These are phyloP conservation scores for Nelumbo lutea DNA, from an alignment of 164 flowering plant species.

Conservation along the genomic window DNA sequence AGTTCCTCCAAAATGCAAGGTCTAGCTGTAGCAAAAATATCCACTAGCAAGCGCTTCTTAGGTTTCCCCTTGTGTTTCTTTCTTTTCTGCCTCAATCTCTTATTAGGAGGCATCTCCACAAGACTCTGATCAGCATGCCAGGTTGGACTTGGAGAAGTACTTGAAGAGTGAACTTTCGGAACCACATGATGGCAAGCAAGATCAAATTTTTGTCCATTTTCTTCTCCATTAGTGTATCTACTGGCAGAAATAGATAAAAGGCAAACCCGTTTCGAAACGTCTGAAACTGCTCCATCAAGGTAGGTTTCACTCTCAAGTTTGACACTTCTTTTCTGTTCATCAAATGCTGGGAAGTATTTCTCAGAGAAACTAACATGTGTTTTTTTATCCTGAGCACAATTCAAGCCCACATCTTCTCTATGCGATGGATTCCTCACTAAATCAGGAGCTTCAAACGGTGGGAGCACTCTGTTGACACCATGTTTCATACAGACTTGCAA, in stretches of 20 bases:
- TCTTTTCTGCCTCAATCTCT: constrained; percentile 13
- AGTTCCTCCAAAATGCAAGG: constrained; percentile 23
- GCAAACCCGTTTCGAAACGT: constrained; percentile 7
- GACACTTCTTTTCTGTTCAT: background rate
- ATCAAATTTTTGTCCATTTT: background rate
- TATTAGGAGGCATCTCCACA: constrained; percentile 5
- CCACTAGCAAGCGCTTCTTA: constrained; percentile 22
- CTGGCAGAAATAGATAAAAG: constrained; percentile 10
- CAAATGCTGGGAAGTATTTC: background rate
- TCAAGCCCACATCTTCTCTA: constrained; percentile 3
- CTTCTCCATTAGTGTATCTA: constrained; percentile 14
- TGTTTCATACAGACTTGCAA: constrained; percentile 19
- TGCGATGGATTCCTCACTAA: constrained; percentile 3
- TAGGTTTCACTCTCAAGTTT: constrained; percentile 6
- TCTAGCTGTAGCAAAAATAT: constrained; percentile 22
- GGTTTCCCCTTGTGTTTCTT: constrained; percentile 20
- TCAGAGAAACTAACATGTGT: background rate
- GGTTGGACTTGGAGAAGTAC: background rate
- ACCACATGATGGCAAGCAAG: background rate
- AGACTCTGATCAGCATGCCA: constrained; percentile 4
- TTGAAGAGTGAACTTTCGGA: constrained; percentile 2
- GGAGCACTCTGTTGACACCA: constrained; percentile 28
- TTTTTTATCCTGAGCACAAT: constrained; percentile 6
- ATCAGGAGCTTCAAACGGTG: constrained; percentile 22
- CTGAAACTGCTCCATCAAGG: constrained; percentile 4